Percentiles rank a stretch among this genome's conserved stretches.
These are phyloP conservation scores for Quercus agrifolia DNA, from an alignment of 306 rosid species.

Conservation along the genomic window DNA sequence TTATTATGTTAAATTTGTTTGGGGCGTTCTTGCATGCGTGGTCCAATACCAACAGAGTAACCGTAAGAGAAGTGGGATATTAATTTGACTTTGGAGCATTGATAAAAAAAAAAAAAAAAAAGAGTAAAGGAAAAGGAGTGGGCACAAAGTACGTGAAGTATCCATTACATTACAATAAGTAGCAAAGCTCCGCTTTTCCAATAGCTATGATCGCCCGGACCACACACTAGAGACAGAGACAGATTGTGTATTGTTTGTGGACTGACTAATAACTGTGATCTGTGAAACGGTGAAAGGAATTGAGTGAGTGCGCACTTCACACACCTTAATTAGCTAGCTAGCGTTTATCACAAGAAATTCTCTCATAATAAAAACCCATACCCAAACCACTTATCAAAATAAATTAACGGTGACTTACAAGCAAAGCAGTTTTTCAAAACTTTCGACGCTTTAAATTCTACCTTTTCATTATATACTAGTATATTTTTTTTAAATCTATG, in stretches of 20 bases:
- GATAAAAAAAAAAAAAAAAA: no score
- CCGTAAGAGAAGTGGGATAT: no score
- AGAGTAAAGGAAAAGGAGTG: neutral
- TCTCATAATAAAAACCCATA: neutral
- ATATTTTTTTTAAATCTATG: neutral
- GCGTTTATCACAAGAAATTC: slow-evolving; percentile 13
- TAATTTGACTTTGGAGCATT: no score
- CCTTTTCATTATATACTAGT: neutral
- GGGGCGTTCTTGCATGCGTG: no score
- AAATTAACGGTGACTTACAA: neutral
- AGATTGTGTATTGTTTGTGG: no score
- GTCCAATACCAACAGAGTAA: no score
- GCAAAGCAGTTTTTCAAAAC: slow-evolving; percentile 4
- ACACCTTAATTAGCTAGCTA: neutral
- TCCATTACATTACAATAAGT: neutral
- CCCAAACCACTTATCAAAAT: neutral
- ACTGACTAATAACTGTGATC: neutral
- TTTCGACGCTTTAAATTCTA: neutral
- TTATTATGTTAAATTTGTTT: no score
- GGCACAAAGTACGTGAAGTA: neutral
- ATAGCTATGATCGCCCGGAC: neutral
- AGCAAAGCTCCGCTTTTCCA: slow-evolving; percentile 2
- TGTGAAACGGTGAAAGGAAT: neutral
- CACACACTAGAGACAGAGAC: no score
- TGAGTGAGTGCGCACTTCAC: slow-evolving; percentile 27